These are phyloP conservation scores for Calocybe indica DNA, from an alignment of 768 basidiomycete genomes.

Conservation along the genomic window DNA sequence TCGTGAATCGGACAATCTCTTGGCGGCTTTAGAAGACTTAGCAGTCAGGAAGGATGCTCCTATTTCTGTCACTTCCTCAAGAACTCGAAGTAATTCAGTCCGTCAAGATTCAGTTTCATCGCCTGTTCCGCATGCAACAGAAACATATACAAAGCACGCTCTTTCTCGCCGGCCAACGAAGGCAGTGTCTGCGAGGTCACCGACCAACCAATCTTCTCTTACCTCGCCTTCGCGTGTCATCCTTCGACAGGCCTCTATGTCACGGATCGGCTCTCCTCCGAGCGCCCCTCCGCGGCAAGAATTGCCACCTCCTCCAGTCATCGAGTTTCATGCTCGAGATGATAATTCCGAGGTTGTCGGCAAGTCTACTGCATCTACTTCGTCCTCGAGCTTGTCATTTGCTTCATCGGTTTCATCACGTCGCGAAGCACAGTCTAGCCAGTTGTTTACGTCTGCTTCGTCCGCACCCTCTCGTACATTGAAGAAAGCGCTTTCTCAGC, in stretches of 20 bases:
- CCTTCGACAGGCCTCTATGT: conserved; percentile 36
- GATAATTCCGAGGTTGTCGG: conserved; percentile 11
- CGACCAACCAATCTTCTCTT: conserved; percentile 11
- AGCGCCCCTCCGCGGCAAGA: conserved; percentile 43
- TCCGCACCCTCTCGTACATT: conserved; percentile 26
- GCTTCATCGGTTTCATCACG: conserved; percentile 30
- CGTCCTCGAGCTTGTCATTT: conserved; percentile 37
- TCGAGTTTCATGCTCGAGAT: conserved; percentile 5
- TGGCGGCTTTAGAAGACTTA: too few relatives aligned
- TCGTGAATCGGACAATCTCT: too few relatives aligned
- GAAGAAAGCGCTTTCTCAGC: conserved; percentile 55
- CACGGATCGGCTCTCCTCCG: conserved; percentile 36
- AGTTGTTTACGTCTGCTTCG: conserved; percentile 16
- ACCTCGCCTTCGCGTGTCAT: conserved; percentile 26
- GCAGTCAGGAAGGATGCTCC: too few relatives aligned
- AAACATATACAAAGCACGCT: too few relatives aligned
- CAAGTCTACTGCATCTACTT: conserved; percentile 19
- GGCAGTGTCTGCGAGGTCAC: neutral
- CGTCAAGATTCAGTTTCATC: too few relatives aligned
- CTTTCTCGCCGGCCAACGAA: too few relatives aligned
- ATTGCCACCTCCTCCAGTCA: conserved; percentile 39
- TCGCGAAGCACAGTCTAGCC: conserved; percentile 18
- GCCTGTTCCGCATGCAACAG: too few relatives aligned
- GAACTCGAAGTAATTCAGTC: too few relatives aligned
- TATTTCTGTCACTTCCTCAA: too few relatives aligned